A percentile compares a stretch with the other conserved stretches of the same genome.
phyloP scores from a whole-genome alignment of 192 early-diverging fungal species.

The Coemansia sp. region DNA sequence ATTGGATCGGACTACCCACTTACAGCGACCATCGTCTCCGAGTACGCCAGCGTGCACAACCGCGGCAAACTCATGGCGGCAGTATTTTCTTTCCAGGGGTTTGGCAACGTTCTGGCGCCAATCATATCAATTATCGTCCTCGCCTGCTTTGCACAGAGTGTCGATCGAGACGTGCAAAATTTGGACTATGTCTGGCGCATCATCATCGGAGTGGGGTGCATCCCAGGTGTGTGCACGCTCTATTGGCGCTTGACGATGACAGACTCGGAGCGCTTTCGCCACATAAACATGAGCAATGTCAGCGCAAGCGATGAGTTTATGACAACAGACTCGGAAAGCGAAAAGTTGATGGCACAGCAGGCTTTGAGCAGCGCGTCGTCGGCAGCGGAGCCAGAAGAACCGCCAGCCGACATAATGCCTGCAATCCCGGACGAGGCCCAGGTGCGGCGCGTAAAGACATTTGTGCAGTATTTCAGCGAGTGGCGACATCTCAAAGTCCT shows the following conservation, averaged over 20 bases:
- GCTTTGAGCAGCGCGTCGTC: neutral
- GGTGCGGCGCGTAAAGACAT: conserved; percentile 37
- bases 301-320: neutral
- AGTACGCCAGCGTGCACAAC: conserved; percentile 73
- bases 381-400: neutral
- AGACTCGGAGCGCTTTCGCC: conserved; percentile 81
- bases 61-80: conserved; percentile 85
- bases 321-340: conserved; percentile 29
- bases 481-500: conserved; percentile 80
- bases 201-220: conserved; percentile 73
- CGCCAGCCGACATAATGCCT: neutral
- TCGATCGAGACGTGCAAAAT: conserved; percentile 58
- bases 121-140: conserved; percentile 68
- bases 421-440: neutral
- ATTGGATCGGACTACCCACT: conserved; percentile 93
- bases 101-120: conserved; percentile 79
- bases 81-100: conserved; percentile 90
- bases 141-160: conserved; percentile 61
- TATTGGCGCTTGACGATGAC: conserved; percentile 90
- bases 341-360: conserved; percentile 42
- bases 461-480: conserved; percentile 67
- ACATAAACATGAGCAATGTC: conserved; percentile 10
- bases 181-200: conserved; percentile 91
- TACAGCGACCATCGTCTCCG: conserved; percentile 86
- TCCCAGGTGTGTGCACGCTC: conserved; percentile 78